Conservation (phyloP, 371 early-diverging fungal genomes). For the Mortierella sp. region DNA sequence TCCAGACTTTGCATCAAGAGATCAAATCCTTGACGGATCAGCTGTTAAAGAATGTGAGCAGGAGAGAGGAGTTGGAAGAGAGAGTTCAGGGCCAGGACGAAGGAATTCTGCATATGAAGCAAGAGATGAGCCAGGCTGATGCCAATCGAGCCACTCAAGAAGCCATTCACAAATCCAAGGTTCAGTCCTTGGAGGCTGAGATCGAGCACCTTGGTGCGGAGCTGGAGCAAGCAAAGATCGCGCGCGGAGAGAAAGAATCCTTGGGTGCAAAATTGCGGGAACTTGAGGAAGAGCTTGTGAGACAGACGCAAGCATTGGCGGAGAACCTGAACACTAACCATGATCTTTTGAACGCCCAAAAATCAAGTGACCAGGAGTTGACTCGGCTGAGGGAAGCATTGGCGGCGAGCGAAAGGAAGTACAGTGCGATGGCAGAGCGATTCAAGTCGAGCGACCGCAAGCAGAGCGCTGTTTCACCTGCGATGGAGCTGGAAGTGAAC, state of each 20-base stretch:
- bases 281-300: background rate
- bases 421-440: background rate
- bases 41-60: background rate
- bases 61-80: background rate
- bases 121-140: background rate
- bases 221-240: background rate
- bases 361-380: background rate
- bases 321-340: background rate
- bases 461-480: background rate
- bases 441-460: background rate
- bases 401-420: background rate
- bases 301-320: background rate
- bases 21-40: background rate
- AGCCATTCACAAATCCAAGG: background rate
- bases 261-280: background rate
- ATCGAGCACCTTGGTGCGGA: background rate
- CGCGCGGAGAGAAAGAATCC: background rate
- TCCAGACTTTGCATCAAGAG: background rate
- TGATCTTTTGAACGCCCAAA: background rate
- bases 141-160: background rate
- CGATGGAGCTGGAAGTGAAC: constrained; percentile 4
- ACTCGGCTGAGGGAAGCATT: background rate
- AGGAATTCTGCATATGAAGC: background rate
- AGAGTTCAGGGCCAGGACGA: background rate
- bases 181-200: background rate